Conservation (phyloP, 1,139 yeast genomes). For the Candida sp. region DNA sequence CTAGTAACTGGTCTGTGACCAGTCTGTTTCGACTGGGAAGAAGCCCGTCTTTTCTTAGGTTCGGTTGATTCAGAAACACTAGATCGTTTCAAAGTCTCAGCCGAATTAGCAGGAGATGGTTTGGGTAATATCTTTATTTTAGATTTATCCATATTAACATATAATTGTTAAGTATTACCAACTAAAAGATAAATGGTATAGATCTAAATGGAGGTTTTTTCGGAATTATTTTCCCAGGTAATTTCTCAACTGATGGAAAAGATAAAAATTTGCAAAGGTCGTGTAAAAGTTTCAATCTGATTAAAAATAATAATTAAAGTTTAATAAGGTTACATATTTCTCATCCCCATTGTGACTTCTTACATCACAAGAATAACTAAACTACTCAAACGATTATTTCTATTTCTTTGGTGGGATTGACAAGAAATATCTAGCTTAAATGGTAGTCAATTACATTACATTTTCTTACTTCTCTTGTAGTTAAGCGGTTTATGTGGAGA, state of each 20-base stretch:
- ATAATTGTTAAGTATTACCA: too few relatives aligned
- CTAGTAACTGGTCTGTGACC: constrained; percentile 85
- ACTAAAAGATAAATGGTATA: too few relatives aligned
- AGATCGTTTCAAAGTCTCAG: constrained; percentile 6
- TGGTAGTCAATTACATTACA: too few relatives aligned
- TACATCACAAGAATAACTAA: too few relatives aligned
- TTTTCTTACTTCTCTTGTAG: too few relatives aligned
- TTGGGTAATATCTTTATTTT: constrained; percentile 37
- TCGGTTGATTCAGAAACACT: constrained; percentile 6
- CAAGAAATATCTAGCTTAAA: too few relatives aligned
- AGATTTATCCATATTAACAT: constrained; percentile 29
- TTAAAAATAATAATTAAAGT: too few relatives aligned
- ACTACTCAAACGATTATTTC: too few relatives aligned
- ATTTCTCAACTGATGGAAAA: constrained; percentile 28
- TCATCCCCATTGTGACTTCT: too few relatives aligned
- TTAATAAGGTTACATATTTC: too few relatives aligned
- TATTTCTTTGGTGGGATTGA: too few relatives aligned
- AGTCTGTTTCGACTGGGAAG: constrained; percentile 22
- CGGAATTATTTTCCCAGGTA: constrained; percentile 4
- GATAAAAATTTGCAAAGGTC: constrained; percentile 21
- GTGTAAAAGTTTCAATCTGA: background rate
- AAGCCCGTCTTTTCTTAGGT: constrained; percentile 8
- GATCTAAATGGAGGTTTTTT: background rate
- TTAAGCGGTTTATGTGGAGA: too few relatives aligned
- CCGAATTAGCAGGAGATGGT: constrained; percentile 15